Evolutionary conservation across 129 eudicot genomes (phyloP).

Genomic region (Oenanthe sinensis): DNA sequence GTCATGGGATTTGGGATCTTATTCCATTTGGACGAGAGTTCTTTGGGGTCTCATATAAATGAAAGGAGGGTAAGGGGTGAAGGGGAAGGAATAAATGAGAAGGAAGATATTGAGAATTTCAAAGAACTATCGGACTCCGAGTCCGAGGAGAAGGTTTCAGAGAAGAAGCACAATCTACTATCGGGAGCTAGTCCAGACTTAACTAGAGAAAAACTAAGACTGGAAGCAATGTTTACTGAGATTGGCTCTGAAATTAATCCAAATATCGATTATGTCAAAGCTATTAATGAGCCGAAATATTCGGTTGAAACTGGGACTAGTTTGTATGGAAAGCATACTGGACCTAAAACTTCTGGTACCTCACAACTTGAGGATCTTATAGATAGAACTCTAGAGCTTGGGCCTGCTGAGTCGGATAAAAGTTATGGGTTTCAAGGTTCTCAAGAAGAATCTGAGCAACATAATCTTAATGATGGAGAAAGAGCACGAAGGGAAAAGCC

Average conservation of each 20-base stretch:
- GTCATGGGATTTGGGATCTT: conserved; percentile 92
- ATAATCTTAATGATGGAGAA: conserved; percentile 30
- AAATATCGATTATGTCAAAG: conserved; percentile 13
- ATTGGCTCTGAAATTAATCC: conserved; percentile 17
- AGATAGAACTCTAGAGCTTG: conserved; percentile 90
- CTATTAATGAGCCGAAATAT: conserved; percentile 17
- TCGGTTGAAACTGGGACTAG: conserved; percentile 24
- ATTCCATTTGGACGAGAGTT: conserved; percentile 89
- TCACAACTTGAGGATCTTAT: conserved; percentile 75
- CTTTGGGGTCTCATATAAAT: conserved; percentile 85
- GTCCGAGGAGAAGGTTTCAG: conserved; percentile 56
- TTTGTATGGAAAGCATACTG: conserved; percentile 12
- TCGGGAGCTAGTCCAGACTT: conserved; percentile 14
- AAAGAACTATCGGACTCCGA: conserved; percentile 64
- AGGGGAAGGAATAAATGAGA: conserved; percentile 57
- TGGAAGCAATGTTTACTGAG: conserved; percentile 18
- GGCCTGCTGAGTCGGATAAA: conserved; percentile 38
- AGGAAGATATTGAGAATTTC: conserved; percentile 35
- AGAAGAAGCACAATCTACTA: conserved; percentile 23
- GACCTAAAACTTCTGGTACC: conserved; percentile 18
- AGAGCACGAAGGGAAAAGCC: conserved; percentile 63
- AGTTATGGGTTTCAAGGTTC: conserved; percentile 47
- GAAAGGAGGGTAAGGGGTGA: conserved; percentile 97
- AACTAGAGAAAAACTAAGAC: conserved; percentile 16
- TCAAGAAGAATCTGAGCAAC: conserved; percentile 25